Conservation (phyloP, 108 stramenopile species). For the Cylindrotheca closterium region DNA sequence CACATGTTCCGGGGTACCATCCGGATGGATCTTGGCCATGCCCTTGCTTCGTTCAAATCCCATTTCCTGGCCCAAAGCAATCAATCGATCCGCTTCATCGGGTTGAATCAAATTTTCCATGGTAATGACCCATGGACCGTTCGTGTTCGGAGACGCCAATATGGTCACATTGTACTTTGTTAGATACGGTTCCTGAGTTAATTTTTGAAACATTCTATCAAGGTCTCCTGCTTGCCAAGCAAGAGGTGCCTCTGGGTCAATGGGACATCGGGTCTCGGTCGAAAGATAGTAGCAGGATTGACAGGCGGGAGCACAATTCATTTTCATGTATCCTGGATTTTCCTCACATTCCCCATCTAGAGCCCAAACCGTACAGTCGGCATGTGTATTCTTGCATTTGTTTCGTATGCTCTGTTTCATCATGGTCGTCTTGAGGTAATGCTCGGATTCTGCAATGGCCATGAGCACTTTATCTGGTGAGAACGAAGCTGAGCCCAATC, state of each 20-base stretch:
- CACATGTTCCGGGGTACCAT: slow-evolving; percentile 60
- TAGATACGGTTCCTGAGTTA: slow-evolving; percentile 43
- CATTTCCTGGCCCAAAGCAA: slow-evolving; percentile 50
- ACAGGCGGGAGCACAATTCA: too few relatives aligned
- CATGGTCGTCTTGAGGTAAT: too few relatives aligned
- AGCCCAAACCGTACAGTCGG: slow-evolving; percentile 46
- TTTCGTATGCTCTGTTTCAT: too few relatives aligned
- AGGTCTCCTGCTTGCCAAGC: slow-evolving; percentile 69
- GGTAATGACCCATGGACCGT: slow-evolving; percentile 84
- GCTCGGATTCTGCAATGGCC: too few relatives aligned
- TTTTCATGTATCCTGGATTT: too few relatives aligned
- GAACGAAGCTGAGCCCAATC: too few relatives aligned
- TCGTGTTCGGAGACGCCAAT: slow-evolving; percentile 53
- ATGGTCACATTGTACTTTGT: slow-evolving; percentile 52
- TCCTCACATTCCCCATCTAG: slow-evolving; percentile 38
- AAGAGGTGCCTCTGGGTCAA: slow-evolving; percentile 45
- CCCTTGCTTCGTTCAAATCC: slow-evolving; percentile 81
- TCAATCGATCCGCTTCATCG: slow-evolving; percentile 72
- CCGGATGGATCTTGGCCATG: slow-evolving; percentile 56
- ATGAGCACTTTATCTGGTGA: too few relatives aligned
- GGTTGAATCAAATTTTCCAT: slow-evolving; percentile 77
- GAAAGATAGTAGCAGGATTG: slow-evolving; percentile 49
- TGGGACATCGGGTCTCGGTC: slow-evolving; percentile 54
- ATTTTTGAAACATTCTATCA: slow-evolving; percentile 62
- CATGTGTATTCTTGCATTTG: slow-evolving; percentile 10